phyloP scores from a whole-genome alignment of 257 asterid genomes.

The Petrea volubilis region DNA sequence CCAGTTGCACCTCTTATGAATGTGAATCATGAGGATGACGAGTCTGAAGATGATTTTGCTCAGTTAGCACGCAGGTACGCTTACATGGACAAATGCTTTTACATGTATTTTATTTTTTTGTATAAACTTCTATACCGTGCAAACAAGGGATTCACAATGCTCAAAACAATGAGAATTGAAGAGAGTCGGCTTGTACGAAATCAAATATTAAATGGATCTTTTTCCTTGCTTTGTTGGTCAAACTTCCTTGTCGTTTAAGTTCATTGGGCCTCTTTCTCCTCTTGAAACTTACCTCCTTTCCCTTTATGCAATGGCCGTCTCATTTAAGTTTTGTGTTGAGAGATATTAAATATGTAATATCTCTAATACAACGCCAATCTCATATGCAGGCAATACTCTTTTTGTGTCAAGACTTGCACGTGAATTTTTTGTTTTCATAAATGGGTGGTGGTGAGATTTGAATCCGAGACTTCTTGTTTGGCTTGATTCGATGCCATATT shows the following conservation, averaged over 20 bases:
- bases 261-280: background rate
- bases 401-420: too few species aligned
- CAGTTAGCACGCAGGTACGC: conserved; percentile 76
- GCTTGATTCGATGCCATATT: too few species aligned
- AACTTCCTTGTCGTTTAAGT: background rate
- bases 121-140: background rate
- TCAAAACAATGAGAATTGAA: background rate
- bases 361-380: too few species aligned
- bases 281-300: background rate
- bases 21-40: conserved; percentile 89
- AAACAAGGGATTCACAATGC: background rate
- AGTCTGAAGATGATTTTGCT: conserved; percentile 86
- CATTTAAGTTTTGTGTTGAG: too few species aligned
- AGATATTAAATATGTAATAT: too few species aligned
- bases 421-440: too few species aligned
- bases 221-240: background rate
- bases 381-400: too few species aligned
- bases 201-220: background rate
- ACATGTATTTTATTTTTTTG: background rate
- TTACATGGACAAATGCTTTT: background rate
- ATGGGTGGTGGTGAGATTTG: too few species aligned
- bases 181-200: background rate
- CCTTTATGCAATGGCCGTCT: too few species aligned
- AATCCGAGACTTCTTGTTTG: too few species aligned
- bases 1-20: conserved; percentile 78